Evolutionary conservation across 192 early-diverging fungal species (phyloP), one percentile per base, ranked within the genome.

Genomic region (Podila epigama): DNA sequence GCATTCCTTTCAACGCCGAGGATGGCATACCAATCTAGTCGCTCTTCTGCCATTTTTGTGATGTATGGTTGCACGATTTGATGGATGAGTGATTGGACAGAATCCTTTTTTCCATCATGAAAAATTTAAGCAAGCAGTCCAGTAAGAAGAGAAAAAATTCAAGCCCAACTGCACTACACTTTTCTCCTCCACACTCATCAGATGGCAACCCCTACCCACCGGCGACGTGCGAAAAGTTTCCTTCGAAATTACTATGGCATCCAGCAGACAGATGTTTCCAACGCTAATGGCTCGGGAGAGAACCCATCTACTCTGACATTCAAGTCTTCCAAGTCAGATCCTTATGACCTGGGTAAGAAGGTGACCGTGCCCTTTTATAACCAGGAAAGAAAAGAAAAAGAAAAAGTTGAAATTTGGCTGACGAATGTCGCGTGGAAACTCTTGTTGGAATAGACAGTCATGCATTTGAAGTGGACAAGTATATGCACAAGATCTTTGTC

Each of bases 381-480:
- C 6, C 36, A 25, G n/a, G n/a, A n/a, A n/a, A n/a, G n/a, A n/a
- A n/a, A n/a, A n/a, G n/a, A n/a, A n/a, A n/a, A n/a, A n/a, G n/a
- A n/a, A n/a, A n/a, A n/a, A n/a, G n/a, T n/a, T n/a, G n/a, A n/a
- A n/a, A n/a, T n/a, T n/a, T n/a, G n/a, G n/a, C n/a, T n/a, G n/a
- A n/a, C n/a, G n/a, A n/a, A n/a, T n/a, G n/a, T n/a, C n/a, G n/a
- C n/a, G n/a, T n/a, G 44, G n/a, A 25, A 10, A 57, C 33, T 36
- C 55, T 58, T 41, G 35, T 39, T 31, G 33, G 28, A 29, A 32
- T 56, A 91, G 91, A 95, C 75, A 75, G 79, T 33, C 64, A 84
- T 29, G 75, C 83, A 0, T 98, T 95, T 66, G 91, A 97, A 34
- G 71, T 89, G 4, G 91, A 93, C 27, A 90, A 91, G 52, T 92